Evolutionary conservation across 2,329 filamentous ascomycete species (phyloP), one percentile per base, ranked within the genome.

Genomic region (Colletotrichum salicis): DNA sequence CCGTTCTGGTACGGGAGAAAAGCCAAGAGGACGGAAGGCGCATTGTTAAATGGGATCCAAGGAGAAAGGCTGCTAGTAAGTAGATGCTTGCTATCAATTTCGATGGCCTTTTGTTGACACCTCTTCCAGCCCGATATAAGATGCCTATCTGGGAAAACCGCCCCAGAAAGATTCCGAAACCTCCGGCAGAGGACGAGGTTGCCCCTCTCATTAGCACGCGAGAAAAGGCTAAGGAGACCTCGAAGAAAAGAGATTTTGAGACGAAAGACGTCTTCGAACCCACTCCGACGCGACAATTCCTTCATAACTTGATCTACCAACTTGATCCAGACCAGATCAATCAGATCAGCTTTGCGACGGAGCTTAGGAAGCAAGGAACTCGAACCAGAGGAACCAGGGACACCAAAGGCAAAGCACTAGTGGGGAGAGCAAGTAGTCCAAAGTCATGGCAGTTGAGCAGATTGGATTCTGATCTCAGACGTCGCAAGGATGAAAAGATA

Each of bases 41-140:
- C 13, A 13, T 24, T 6, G 29, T 59, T 10, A 29, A 48, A 2
- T 71, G 65, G 65, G 5, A 70, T 29, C 8, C 66, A 5, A 35
- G 8, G 4, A 59, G 54, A 52, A 10, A 35, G 10, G 37, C 12
- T 15, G 55, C 58, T 2, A 19, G 69, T 71, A n/a, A 64, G 69
- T 69, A 13, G 3, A 3, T 10, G 12, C 15, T 45, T 45, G 13
- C 2, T 4, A 41, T 29, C 6, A 12, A n/a, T 41, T 19, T 11
- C 5, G 12, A 13, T n/a, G 15, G 19, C 3, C 7, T 29, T 6
- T 8, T 13, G 35, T 22, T 29, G 12, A 56, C 7, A 3, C 8
- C 31, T 3, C 31, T 3, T 5, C 1, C 3, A 64, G 61, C 10
- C 31, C n/a, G 27, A 3, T 54, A 35, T n/a, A 55, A 64, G 22